Evolutionary conservation across 129 eudicot genomes (phyloP).

Genomic region (Pseudognaphalium luteoalbum): DNA sequence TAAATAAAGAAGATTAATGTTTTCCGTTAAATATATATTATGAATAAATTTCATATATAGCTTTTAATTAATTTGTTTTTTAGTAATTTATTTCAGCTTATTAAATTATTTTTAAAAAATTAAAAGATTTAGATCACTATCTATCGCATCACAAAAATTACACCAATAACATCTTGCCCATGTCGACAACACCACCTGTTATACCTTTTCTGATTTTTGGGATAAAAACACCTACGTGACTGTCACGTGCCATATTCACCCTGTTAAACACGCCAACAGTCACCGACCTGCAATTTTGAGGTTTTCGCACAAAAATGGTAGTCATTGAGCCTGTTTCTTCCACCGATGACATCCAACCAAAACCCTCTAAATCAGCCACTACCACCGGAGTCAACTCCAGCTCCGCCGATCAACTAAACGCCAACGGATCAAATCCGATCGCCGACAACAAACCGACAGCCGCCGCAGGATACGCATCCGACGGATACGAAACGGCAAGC

Average conservation of each 20-base stretch:
- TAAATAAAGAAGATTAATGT: too few species aligned
- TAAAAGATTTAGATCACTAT: too few species aligned
- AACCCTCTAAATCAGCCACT: slow-evolving; percentile 21
- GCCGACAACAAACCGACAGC: slow-evolving; percentile 24
- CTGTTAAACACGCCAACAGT: neutral
- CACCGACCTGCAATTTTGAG: neutral
- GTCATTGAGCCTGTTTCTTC: slow-evolving; percentile 43
- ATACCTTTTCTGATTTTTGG: too few species aligned
- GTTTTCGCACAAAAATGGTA: slow-evolving; percentile 45
- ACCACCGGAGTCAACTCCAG: slow-evolving; percentile 13
- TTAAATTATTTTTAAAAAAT: too few species aligned
- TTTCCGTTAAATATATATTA: too few species aligned
- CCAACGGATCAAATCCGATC: neutral
- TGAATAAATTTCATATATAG: too few species aligned
- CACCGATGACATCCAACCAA: slow-evolving; percentile 16
- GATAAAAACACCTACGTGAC: neutral
- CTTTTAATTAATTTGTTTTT: too few species aligned
- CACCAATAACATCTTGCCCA: too few species aligned
- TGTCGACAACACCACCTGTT: too few species aligned
- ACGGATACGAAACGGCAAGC: slow-evolving; percentile 86
- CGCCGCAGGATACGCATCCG: slow-evolving; percentile 48
- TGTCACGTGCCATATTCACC: neutral
- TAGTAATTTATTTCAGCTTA: too few species aligned
- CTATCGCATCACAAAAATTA: too few species aligned
- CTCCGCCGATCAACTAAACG: slow-evolving; percentile 20